Base-by-base conservation (phyloP, 108 stramenopile genomes). In the Fragilaria crotonensis region DNA sequence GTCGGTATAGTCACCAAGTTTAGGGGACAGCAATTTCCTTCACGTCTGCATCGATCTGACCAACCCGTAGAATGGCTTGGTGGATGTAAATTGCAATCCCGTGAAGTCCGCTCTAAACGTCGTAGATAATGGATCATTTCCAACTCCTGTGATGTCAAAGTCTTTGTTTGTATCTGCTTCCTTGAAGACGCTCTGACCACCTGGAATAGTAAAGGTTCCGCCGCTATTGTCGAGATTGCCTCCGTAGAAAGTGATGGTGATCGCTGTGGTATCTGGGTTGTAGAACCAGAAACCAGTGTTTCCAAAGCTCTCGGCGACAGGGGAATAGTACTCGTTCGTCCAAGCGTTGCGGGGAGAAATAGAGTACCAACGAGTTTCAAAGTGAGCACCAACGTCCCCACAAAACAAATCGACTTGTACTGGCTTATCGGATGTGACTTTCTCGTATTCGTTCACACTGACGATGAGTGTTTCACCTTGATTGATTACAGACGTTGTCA, bases 291-390 rank as follows among this genome's bases (percentile, higher is more conserved):
- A 5, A 14, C 18, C 22, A 49, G 22, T 28, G 3, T 23, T 19
- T 55, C 67, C 61, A 2, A 14, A 25, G 23, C 29, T 33, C 21
- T 62, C 54, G 44, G 59, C 57, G 18, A 69, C 67, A 9, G 67
- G 67, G 19, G 58, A 25, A 49, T 30, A 55, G 25, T 49, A 58
- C 18, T 56, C 33, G 25, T 55, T 55, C 3, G 61, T 21, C 60
- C 61, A 69, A 22, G 44, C 7, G 5, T 30, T 28, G 9, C 5
- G 14, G n/a, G 67, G 67, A 22, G 33, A 27, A 17, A 69, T 36
- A n/a, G 57, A 4, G 51, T 32, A 62, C 67, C 67, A 69, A 9
- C 67, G 56, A 4, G 62, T 11, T 27, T 69, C 53, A 45, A 62
- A 69, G 18, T 51, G 62, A 21, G 33, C 36, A 32, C 67, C 67